These are phyloP conservation scores for Nakazawaea sp. DNA, from an alignment of 805 yeast genomes.

Conservation along the genomic window DNA sequence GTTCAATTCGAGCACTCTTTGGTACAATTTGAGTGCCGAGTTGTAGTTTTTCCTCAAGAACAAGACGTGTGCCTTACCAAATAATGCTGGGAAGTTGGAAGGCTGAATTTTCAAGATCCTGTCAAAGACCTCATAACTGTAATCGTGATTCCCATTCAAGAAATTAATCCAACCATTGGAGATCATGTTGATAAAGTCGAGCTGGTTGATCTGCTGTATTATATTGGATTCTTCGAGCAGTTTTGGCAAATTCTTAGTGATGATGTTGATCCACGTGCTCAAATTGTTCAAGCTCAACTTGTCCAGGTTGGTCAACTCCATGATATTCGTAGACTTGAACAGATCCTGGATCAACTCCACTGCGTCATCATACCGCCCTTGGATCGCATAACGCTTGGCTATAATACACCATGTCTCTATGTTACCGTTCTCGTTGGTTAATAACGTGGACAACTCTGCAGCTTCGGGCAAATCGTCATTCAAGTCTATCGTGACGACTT, in stretches of 20 bases:
- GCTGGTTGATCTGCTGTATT: constrained; percentile 37
- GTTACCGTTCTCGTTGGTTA: constrained; percentile 75
- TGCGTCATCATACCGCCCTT: constrained; percentile 54
- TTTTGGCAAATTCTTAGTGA: constrained; percentile 13
- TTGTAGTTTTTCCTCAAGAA: constrained; percentile 67
- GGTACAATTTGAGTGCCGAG: constrained; percentile 75
- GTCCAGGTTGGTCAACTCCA: constrained; percentile 31
- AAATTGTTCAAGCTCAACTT: constrained; percentile 51
- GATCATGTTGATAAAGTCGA: constrained; percentile 54
- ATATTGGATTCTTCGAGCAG: constrained; percentile 21
- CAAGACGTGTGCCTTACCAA: constrained; percentile 79
- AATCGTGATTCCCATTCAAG: constrained; percentile 56
- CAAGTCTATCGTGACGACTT: constrained; percentile 74
- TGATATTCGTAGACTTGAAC: constrained; percentile 28
- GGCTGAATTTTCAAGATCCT: constrained; percentile 45
- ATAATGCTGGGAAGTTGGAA: constrained; percentile 64
- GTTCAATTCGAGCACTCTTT: constrained; percentile 67
- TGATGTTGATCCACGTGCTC: constrained; percentile 67
- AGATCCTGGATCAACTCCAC: constrained; percentile 58
- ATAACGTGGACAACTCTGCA: constrained; percentile 66
- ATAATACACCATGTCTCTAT: constrained; percentile 79
- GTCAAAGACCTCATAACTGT: constrained; percentile 67
- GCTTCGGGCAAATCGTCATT: constrained; percentile 89
- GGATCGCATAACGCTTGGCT: constrained; percentile 72
- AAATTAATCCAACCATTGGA: constrained; percentile 61